Evolutionary conservation across 768 basidiomycete genomes (phyloP).

Genomic region (Lanmaoa pseudosensibilis): DNA sequence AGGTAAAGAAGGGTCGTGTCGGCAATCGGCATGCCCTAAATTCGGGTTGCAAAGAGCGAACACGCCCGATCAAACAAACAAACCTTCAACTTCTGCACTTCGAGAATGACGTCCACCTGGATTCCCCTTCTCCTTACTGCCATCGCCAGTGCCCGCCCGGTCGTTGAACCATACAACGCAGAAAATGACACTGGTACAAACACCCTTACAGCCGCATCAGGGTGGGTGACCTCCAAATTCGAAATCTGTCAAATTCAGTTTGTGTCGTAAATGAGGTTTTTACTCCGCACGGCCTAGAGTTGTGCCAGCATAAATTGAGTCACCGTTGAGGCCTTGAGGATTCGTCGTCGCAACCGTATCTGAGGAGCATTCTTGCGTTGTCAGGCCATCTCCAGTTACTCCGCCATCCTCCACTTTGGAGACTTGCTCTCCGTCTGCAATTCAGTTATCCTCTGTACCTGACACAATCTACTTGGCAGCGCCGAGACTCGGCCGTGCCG

Average conservation of each 20-base stretch:
- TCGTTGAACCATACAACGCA: neutral
- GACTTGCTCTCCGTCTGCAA: neutral
- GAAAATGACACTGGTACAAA: neutral
- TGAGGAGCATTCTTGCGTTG: neutral
- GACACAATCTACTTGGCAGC: neutral
- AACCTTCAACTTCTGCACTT: neutral
- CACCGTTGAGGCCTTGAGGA: neutral
- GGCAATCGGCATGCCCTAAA: conserved; percentile 12
- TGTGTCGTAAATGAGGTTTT: neutral
- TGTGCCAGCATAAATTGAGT: neutral
- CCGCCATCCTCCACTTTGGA: neutral
- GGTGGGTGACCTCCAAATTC: neutral
- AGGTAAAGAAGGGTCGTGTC: conserved; percentile 17
- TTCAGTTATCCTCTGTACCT: neutral
- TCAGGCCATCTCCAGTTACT: conserved; percentile 1
- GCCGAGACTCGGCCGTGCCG: neutral
- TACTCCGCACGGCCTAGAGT: neutral
- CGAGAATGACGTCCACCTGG: neutral
- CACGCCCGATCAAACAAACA: conserved; percentile 3
- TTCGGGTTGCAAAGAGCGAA: neutral
- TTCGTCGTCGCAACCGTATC: neutral
- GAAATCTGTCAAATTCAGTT: neutral
- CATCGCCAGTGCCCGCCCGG: neutral
- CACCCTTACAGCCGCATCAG: neutral
- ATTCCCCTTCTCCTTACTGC: neutral